Conservation (phyloP, 1,139 yeast genomes). For the Lodderomyces theae region DNA sequence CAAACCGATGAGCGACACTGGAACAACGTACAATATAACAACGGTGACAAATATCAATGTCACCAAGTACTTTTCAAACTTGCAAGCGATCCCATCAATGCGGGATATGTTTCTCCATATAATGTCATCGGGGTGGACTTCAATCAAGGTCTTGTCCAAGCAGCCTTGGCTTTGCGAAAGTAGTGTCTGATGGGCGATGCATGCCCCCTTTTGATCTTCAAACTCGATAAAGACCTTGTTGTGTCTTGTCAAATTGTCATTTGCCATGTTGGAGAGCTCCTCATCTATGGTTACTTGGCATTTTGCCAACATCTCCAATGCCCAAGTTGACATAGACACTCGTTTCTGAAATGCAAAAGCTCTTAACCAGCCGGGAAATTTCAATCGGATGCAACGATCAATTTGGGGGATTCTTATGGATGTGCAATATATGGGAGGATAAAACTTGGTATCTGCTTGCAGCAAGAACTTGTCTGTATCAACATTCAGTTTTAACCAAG, state of each 20-base stretch:
- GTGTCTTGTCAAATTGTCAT: conserved; percentile 21
- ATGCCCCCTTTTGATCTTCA: conserved; percentile 44
- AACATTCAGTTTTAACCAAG: conserved; percentile 1
- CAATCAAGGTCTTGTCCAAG: conserved; percentile 43
- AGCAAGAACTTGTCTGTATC: neutral
- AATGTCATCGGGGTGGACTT: conserved; percentile 56
- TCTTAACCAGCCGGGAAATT: conserved; percentile 33
- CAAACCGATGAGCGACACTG: conserved; percentile 68
- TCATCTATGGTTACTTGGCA: conserved; percentile 21
- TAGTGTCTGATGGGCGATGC: conserved; percentile 54
- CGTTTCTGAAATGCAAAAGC: conserved; percentile 21
- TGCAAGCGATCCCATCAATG: conserved; percentile 28
- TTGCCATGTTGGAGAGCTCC: conserved; percentile 20
- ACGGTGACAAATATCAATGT: conserved; percentile 43
- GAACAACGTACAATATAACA: conserved; percentile 62
- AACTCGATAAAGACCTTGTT: conserved; percentile 56
- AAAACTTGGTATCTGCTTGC: conserved; percentile 19
- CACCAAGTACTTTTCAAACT: conserved; percentile 40
- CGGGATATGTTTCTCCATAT: conserved; percentile 55
- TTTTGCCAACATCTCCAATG: conserved; percentile 20
- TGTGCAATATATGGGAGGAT: conserved; percentile 32
- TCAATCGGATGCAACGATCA: conserved; percentile 23
- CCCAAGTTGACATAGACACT: conserved; percentile 28
- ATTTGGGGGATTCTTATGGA: conserved; percentile 22
- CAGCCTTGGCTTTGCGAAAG: conserved; percentile 42